A percentile compares a stretch with the other conserved stretches of the same genome.
Evolutionary conservation across 768 basidiomycete genomes (phyloP).

Genomic region (Rhizopogon roseolus): DNA sequence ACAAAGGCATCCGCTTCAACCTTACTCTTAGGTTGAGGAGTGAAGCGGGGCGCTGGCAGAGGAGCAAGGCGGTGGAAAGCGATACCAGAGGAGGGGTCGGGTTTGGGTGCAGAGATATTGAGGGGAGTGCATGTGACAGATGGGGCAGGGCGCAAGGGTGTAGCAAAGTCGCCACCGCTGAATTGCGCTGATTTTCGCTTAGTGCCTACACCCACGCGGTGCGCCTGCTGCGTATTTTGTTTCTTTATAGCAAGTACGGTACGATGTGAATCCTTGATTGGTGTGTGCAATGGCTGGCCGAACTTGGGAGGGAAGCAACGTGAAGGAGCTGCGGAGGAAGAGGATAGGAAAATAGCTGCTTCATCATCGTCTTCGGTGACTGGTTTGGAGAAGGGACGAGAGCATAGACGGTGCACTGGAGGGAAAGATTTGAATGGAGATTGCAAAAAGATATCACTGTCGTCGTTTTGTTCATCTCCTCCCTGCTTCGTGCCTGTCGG

Average conservation of each 20-base stretch:
- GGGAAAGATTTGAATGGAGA: conserved; percentile 47
- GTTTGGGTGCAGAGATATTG: conserved; percentile 28
- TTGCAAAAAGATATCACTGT: conserved; percentile 43
- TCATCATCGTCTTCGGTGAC: conserved; percentile 46
- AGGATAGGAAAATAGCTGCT: conserved; percentile 52
- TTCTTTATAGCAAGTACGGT: conserved; percentile 34
- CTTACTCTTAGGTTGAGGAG: conserved; percentile 28
- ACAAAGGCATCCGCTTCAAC: conserved; percentile 33
- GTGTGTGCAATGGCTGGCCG: conserved; percentile 54
- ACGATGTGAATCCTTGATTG: conserved; percentile 48
- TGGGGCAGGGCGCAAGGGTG: conserved; percentile 48
- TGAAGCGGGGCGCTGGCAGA: conserved; percentile 26
- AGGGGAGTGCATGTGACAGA: conserved; percentile 25
- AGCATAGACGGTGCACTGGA: conserved; percentile 36
- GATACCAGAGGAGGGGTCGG: conserved; percentile 28
- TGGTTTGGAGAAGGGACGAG: conserved; percentile 7
- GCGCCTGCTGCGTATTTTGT: conserved; percentile 18
- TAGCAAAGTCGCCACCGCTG: conserved; percentile 38
- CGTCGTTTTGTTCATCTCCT: conserved; percentile 17
- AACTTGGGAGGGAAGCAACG: conserved; percentile 39
- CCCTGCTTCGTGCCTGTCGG: conserved; percentile 14
- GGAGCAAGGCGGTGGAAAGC: conserved; percentile 32
- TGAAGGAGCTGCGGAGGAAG: conserved; percentile 35
- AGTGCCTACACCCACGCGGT: conserved; percentile 42
- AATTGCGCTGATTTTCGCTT: conserved; percentile 53